These are phyloP conservation scores for Prunus salicina DNA, from an alignment of 306 rosid genomes.

Conservation along the genomic window DNA sequence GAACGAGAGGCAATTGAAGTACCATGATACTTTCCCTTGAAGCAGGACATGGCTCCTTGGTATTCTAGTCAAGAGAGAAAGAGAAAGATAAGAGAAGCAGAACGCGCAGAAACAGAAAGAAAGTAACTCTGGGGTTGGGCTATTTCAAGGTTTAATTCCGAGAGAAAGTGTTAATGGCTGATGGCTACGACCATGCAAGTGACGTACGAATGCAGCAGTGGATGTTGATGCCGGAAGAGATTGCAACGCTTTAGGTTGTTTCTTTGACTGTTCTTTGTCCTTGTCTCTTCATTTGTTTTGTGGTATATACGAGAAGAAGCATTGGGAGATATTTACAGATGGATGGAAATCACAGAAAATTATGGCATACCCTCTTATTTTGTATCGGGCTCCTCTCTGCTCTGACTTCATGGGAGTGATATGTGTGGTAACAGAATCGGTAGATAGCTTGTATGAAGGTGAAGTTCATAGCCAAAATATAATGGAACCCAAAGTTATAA, in stretches of 20 bases:
- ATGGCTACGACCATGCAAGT: too few species aligned
- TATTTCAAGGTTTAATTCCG: not conserved
- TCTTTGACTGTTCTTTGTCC: not conserved
- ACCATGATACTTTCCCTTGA: not conserved
- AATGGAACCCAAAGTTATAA: too few species aligned
- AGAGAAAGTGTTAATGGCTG: not conserved
- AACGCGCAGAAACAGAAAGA: not conserved
- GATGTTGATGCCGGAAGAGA: not conserved
- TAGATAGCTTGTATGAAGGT: too few species aligned
- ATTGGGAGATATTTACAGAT: not conserved
- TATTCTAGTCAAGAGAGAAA: not conserved
- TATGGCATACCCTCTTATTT: too few species aligned
- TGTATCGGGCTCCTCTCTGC: not conserved
- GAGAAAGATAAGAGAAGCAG: not conserved
- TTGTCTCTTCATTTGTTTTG: not conserved
- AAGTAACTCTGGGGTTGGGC: not conserved
- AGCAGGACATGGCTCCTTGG: not conserved
- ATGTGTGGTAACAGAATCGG: too few species aligned
- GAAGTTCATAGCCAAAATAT: too few species aligned
- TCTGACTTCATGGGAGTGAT: too few species aligned
- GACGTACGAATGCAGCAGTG: not conserved
- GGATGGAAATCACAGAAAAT: not conserved
- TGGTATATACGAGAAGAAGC: not conserved
- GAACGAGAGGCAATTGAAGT: not conserved
- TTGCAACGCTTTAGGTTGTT: not conserved